These are phyloP conservation scores for Microdochium bolleyi DNA, from an alignment of 2,329 filamentous ascomycete species.

Conservation along the genomic window DNA sequence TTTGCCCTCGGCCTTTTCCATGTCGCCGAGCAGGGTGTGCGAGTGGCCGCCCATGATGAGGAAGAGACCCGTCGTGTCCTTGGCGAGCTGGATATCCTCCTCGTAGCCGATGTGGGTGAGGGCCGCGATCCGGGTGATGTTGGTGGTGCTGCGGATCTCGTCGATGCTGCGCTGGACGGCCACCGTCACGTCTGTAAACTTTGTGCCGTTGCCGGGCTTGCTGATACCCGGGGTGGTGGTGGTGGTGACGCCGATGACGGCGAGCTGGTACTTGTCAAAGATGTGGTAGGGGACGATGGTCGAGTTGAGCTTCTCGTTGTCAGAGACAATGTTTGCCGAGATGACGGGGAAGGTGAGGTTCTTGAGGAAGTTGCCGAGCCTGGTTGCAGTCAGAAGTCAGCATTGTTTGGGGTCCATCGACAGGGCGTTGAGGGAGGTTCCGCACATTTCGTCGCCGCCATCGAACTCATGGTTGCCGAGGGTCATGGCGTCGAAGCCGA, in stretches of 20 bases:
- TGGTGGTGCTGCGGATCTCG: slow-evolving; percentile 50
- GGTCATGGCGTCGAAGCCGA: slow-evolving; percentile 62
- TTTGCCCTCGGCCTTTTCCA: slow-evolving; percentile 46
- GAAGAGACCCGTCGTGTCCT: slow-evolving; percentile 51
- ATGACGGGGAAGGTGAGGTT: slow-evolving; percentile 60
- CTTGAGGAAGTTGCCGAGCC: slow-evolving; percentile 22
- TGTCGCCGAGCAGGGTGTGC: slow-evolving; percentile 36
- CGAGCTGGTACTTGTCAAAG: slow-evolving; percentile 51
- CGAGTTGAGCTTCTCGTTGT: slow-evolving; percentile 48
- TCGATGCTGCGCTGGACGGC: slow-evolving; percentile 52
- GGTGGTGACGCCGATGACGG: slow-evolving; percentile 36
- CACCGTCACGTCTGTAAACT: slow-evolving; percentile 55
- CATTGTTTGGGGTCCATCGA: no score
- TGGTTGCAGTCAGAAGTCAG: background rate
- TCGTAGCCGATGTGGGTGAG: slow-evolving; percentile 63
- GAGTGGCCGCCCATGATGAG: slow-evolving; percentile 46
- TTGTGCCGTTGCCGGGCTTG: slow-evolving; percentile 47
- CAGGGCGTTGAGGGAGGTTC: slow-evolving; percentile 32
- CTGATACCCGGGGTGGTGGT: slow-evolving; percentile 43
- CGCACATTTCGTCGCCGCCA: slow-evolving; percentile 53
- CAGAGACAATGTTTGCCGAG: slow-evolving; percentile 55
- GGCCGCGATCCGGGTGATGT: slow-evolving; percentile 54
- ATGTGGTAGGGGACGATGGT: slow-evolving; percentile 60
- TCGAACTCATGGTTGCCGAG: slow-evolving; percentile 63
- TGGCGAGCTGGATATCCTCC: slow-evolving; percentile 52